Conservation (phyloP, 352 stramenopile species). For the Pythium sp. region DNA sequence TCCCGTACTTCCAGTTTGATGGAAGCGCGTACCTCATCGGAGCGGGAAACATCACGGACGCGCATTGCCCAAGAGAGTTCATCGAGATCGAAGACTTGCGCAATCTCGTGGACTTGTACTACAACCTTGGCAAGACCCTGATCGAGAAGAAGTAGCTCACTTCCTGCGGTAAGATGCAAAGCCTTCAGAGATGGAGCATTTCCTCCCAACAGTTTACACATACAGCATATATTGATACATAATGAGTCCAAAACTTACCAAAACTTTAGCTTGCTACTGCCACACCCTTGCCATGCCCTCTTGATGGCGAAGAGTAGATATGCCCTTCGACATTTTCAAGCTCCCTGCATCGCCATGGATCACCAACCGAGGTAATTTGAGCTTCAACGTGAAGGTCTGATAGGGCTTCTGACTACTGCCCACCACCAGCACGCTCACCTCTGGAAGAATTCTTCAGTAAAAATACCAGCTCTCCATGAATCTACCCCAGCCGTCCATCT, state of each 20-base stretch:
- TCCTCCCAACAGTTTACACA: background rate
- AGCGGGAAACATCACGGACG: slow-evolving; percentile 70
- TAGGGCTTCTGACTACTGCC: background rate
- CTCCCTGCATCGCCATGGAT: background rate
- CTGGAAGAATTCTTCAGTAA: background rate
- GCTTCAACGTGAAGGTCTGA: background rate
- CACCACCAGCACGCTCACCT: background rate
- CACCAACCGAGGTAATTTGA: background rate
- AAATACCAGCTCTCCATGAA: background rate
- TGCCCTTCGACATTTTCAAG: background rate
- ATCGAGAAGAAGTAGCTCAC: slow-evolving; percentile 44
- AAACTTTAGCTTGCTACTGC: background rate
- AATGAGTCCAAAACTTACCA: background rate
- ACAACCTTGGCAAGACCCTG: slow-evolving; percentile 60
- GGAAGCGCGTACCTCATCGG: slow-evolving; percentile 79
- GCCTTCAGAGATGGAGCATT: background rate
- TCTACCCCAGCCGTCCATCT: background rate
- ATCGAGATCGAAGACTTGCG: slow-evolving; percentile 68
- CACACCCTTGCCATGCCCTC: background rate
- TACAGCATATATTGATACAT: background rate
- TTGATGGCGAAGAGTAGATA: background rate
- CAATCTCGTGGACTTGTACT: slow-evolving; percentile 68
- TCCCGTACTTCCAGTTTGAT: slow-evolving; percentile 86
- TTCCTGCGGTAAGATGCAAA: background rate
- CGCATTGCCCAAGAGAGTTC: slow-evolving; percentile 69